Conservation (phyloP, 176 grass and related monocot genomes). For the Carex scoparia region DNA sequence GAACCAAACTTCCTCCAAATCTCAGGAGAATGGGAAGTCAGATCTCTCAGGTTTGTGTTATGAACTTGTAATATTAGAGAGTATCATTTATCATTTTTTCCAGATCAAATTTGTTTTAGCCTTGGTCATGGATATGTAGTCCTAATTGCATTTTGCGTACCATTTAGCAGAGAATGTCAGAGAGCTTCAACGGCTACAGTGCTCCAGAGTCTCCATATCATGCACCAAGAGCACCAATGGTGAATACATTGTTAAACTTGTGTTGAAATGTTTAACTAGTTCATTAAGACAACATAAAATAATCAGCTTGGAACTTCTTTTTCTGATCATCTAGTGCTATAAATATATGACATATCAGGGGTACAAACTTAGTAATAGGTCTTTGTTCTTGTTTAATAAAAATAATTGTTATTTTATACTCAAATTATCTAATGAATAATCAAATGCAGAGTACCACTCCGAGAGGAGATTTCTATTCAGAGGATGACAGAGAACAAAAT, state of each 20-base stretch:
- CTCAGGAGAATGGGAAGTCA: conserved; percentile 19
- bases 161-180: conserved; percentile 59
- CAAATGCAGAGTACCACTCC: conserved; percentile 10
- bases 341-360: neutral
- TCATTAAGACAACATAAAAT: neutral
- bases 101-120: neutral
- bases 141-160: conserved; percentile 17
- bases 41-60: neutral
- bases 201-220: conserved; percentile 48
- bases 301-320: neutral
- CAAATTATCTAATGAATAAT: neutral
- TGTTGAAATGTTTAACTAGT: neutral
- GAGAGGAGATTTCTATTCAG: conserved; percentile 46
- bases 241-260: conserved; percentile 25
- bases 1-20: conserved; percentile 49
- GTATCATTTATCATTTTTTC: neutral
- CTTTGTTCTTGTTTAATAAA: neutral
- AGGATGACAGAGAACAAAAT: conserved; percentile 62
- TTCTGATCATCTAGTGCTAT: neutral
- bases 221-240: conserved; percentile 36
- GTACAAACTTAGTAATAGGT: neutral
- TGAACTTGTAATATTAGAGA: neutral
- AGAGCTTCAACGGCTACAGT: conserved; percentile 52
- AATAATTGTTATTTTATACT: neutral
- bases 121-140: conserved; percentile 18